Evolutionary conservation across 495 filamentous ascomycete genomes (phyloP), one percentile per base, ranked within the genome.

Genomic region (Polyplosphaeria fusca): DNA sequence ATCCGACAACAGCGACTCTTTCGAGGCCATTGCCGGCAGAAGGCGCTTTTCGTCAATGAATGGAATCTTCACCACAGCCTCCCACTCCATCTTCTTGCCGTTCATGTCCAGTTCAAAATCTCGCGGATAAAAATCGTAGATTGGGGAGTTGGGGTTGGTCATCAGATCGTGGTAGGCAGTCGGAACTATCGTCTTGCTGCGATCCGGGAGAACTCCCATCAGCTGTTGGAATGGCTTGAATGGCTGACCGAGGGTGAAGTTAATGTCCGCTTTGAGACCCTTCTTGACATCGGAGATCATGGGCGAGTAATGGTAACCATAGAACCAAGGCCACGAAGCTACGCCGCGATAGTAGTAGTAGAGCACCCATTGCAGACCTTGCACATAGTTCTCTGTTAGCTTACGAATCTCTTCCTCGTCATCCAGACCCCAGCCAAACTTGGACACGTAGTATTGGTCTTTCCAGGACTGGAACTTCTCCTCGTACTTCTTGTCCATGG

Each of bases 71-170:
- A 97, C 91, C 35, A 99, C 91, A 26, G 93, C 94, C 66, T 99
- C 94, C 94, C 94, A 99, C 61, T 97, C 94, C 90, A 95, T 94
- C 76, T 95, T 99, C 78, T 99, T 99, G 51, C 94, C 94, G 64
- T 97, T 96, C 92, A 97, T 96, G 67, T 99, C 94, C 18, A 99
- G 79, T 60, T 96, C 91, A 61, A 99, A 99, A 59, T 97, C 92
- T 53, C 92, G 82, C 24, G 94, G 94, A 66, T 99, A 99, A 72
- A 99, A 97, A 65, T 97, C 92, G 63, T 95, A 88, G 69, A 99
- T 97, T 12, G 94, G 91, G n/a, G 92, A 96, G 2, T 88, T 79
- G 0, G 82, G 73, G 43, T 88, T 86, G 2, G 87, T 95, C 94
- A 99, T 99, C 20, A 99, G 77, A 11, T 88, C 82, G 70, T 88